Conservation (phyloP, 352 stramenopile genomes). For the Phytophthora tubulina region DNA sequence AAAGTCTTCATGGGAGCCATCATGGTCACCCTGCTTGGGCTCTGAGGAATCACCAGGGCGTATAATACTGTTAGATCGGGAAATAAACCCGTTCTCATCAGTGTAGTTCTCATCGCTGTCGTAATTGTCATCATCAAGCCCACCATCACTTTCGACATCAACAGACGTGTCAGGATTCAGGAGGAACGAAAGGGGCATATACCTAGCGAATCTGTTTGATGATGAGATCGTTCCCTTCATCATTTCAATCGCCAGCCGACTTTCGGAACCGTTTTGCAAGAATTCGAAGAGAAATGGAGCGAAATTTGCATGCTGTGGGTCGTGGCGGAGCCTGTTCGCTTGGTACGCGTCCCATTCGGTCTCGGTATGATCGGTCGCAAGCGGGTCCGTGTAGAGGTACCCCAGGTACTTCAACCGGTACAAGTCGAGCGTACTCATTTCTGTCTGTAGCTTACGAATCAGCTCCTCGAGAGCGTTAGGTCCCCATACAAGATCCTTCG, state of each 20-base stretch:
- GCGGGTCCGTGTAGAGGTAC: conserved; percentile 83
- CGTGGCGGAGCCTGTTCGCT: conserved; percentile 31
- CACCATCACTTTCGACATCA: conserved; percentile 71
- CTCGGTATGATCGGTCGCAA: conserved; percentile 67
- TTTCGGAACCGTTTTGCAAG: conserved; percentile 71
- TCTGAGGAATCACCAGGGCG: conserved; percentile 41
- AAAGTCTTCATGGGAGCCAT: conserved; percentile 46
- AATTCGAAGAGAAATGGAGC: conserved; percentile 82
- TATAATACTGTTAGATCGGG: conserved; percentile 50
- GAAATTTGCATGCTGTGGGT: conserved; percentile 58
- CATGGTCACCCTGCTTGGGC: conserved; percentile 45
- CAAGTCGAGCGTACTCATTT: conserved; percentile 81
- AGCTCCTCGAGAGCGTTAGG: conserved; percentile 78
- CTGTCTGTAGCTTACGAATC: conserved; percentile 71
- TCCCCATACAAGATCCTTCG: conserved; percentile 88
- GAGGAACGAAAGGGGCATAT: conserved; percentile 83
- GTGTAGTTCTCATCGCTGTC: conserved; percentile 79
- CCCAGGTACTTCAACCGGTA: conserved; percentile 84
- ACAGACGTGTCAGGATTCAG: conserved; percentile 79
- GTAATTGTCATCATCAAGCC: conserved; percentile 66
- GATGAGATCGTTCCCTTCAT: conserved; percentile 83
- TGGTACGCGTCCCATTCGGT: conserved; percentile 54
- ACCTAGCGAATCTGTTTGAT: conserved; percentile 82
- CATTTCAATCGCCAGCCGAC: conserved; percentile 70
- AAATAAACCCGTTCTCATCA: conserved; percentile 68